Conservation (phyloP, 805 yeast species). For the Saccharomycopsis fermentans region DNA sequence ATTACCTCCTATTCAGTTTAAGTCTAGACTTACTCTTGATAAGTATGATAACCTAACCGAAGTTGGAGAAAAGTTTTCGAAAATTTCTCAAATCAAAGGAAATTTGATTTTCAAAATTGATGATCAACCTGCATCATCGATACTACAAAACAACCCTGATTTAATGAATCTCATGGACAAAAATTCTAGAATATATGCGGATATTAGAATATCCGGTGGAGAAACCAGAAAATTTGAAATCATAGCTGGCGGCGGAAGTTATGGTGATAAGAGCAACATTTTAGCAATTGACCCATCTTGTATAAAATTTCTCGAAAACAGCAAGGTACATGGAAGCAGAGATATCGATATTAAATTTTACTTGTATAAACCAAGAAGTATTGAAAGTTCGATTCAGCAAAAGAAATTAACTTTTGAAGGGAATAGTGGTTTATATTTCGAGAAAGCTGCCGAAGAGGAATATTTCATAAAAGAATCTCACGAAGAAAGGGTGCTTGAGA, state of each 20-base stretch:
- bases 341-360: slow-evolving; percentile 8
- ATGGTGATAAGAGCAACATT: slow-evolving; percentile 39
- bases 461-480: slow-evolving; percentile 1
- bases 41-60: neutral
- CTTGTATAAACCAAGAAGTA: neutral
- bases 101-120: slow-evolving; percentile 12
- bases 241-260: slow-evolving; percentile 43
- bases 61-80: neutral
- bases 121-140: slow-evolving; percentile 14
- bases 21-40: neutral
- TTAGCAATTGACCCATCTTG: slow-evolving; percentile 36
- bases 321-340: neutral
- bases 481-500: neutral
- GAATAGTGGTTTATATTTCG: neutral
- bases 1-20: slow-evolving; percentile 4
- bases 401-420: neutral
- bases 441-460: neutral
- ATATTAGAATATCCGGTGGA: neutral
- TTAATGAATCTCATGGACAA: slow-evolving; percentile 13
- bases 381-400: neutral
- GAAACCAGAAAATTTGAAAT: slow-evolving; percentile 28
- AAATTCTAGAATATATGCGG: slow-evolving; percentile 12
- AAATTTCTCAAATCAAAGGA: slow-evolving; percentile 10
- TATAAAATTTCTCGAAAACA: slow-evolving; percentile 11
- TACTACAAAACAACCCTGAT: slow-evolving; percentile 9